Evolutionary conservation across 495 filamentous ascomycete species (phyloP).

Genomic region (Penicillium verhagenii): DNA sequence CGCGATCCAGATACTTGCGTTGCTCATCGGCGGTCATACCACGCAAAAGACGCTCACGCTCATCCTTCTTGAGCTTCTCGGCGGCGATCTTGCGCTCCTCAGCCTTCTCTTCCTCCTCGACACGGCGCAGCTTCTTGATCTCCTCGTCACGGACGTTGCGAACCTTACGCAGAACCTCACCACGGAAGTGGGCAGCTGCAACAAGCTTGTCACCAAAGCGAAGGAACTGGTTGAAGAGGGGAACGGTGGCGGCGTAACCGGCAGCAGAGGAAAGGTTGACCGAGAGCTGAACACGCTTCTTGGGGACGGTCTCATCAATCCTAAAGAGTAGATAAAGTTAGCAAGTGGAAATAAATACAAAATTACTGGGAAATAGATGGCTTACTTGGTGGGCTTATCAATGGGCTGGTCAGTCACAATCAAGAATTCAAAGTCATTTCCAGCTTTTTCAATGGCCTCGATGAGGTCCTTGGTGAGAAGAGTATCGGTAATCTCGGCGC

Average conservation of each 20-base stretch:
- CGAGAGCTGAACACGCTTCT: slow-evolving; percentile 82
- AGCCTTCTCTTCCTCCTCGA: slow-evolving; percentile 87
- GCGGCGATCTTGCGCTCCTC: slow-evolving; percentile 78
- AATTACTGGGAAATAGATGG: not conserved
- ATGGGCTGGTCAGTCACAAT: slow-evolving; percentile 88
- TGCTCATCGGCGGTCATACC: slow-evolving; percentile 89
- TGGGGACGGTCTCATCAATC: slow-evolving; percentile 78
- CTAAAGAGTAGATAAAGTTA: slow-evolving; percentile 43
- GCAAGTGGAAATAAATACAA: not conserved
- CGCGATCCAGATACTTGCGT: slow-evolving; percentile 90
- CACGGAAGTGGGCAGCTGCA: slow-evolving; percentile 74
- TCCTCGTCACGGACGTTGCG: slow-evolving; percentile 77
- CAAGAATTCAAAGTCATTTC: slow-evolving; percentile 80
- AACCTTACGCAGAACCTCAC: slow-evolving; percentile 85
- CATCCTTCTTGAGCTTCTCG: slow-evolving; percentile 87
- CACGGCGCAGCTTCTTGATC: slow-evolving; percentile 73
- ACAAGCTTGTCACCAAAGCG: slow-evolving; percentile 81
- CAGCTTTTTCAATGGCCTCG: slow-evolving; percentile 75
- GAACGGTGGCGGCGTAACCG: slow-evolving; percentile 64
- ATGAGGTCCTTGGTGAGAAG: slow-evolving; percentile 82
- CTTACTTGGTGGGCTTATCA: slow-evolving; percentile 86
- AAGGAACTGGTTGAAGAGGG: slow-evolving; percentile 80
- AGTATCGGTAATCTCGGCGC: slow-evolving; percentile 87
- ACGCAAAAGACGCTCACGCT: slow-evolving; percentile 81
- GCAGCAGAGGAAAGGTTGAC: slow-evolving; percentile 54